A percentile compares a stretch with the other conserved stretches of the same genome.
phyloP scores from a whole-genome alignment of 306 rosid genomes.

The Myrica gale region DNA sequence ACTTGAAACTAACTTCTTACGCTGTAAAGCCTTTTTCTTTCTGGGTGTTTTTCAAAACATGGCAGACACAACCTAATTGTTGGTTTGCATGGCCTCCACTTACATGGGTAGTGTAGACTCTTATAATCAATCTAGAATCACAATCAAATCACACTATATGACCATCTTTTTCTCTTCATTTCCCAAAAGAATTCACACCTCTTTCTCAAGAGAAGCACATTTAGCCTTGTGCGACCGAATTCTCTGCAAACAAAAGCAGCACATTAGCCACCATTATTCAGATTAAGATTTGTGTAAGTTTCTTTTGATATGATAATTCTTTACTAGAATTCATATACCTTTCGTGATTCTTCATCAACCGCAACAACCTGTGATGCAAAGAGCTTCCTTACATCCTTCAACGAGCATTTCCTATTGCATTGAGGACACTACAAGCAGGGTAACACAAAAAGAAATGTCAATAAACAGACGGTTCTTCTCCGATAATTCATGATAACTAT shows the following conservation, averaged over 20 bases:
- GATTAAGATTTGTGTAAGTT: constrained; percentile 10
- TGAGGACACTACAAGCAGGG: constrained; percentile 67
- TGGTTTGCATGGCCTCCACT: not conserved
- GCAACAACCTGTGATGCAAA: constrained; percentile 58
- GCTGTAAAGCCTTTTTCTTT: not conserved
- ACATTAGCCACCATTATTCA: constrained; percentile 13
- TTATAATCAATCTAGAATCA: not conserved
- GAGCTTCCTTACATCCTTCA: constrained; percentile 76
- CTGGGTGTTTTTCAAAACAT: not conserved
- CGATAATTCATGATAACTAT: not conserved
- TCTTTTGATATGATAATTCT: not conserved
- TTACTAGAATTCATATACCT: constrained; percentile 45
- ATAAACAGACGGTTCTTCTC: not conserved
- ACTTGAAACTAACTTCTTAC: constrained; percentile 15
- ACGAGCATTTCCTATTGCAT: constrained; percentile 63
- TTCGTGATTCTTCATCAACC: constrained; percentile 65
- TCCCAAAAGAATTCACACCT: constrained; percentile 43
- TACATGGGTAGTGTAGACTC: not conserved
- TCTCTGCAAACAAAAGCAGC: constrained; percentile 43
- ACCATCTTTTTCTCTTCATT: not conserved
- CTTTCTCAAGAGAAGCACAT: constrained; percentile 60
- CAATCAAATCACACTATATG: not conserved
- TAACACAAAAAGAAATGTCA: constrained; percentile 16
- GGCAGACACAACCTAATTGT: not conserved
- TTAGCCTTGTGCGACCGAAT: constrained; percentile 63